Conservation (phyloP, 495 filamentous ascomycete species). For the Stereocaulon alpinum region DNA sequence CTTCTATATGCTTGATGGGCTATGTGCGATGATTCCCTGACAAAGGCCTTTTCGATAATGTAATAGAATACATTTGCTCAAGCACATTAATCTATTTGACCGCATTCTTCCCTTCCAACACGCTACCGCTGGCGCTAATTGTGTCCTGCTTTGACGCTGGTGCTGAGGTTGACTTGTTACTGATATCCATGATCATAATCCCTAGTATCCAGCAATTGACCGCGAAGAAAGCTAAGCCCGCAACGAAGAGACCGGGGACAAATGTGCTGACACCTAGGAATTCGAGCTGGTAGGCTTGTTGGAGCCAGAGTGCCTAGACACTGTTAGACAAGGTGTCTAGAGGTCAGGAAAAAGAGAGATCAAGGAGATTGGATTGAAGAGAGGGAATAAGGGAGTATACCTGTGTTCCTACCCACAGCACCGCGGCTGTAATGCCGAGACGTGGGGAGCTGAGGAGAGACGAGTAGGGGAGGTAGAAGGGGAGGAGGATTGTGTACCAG, state of each 20-base stretch:
- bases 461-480: constrained; percentile 76
- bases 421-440: constrained; percentile 52
- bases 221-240: constrained; percentile 67
- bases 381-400: constrained; percentile 27
- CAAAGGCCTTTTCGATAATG: not conserved
- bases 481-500: constrained; percentile 91
- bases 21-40: not conserved
- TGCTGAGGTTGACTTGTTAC: constrained; percentile 8
- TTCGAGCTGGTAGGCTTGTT: constrained; percentile 79
- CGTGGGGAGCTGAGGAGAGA: constrained; percentile 49
- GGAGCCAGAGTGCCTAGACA: constrained; percentile 66
- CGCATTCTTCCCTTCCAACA: not conserved
- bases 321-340: not conserved
- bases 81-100: not conserved
- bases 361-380: not conserved
- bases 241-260: constrained; percentile 67
- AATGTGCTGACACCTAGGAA: constrained; percentile 83
- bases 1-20: not conserved
- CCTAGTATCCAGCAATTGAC: constrained; percentile 84
- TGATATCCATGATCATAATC: constrained; percentile 63
- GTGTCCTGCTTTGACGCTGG: too few species aligned
- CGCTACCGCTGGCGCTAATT: too few species aligned
- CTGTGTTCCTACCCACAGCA: constrained; percentile 62
- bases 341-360: not conserved
- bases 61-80: not conserved